Conservation (phyloP, 169 alveolate genomes). For the Cryptosporidium sp. region DNA sequence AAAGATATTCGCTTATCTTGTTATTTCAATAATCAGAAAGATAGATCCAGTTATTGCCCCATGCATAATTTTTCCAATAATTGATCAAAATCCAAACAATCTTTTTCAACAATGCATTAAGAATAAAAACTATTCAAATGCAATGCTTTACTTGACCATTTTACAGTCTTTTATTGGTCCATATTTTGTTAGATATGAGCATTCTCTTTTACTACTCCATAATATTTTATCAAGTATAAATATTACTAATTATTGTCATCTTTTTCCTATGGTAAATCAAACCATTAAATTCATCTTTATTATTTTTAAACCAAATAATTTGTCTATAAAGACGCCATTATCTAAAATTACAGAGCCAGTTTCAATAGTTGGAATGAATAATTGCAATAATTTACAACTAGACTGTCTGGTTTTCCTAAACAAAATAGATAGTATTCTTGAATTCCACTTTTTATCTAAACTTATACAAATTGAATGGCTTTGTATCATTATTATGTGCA, state of each 20-base stretch:
- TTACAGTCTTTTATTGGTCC: slow-evolving; percentile 62
- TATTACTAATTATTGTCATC: slow-evolving; percentile 11
- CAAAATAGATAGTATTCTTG: slow-evolving; percentile 37
- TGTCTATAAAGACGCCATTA: slow-evolving; percentile 38
- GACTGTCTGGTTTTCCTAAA: neutral
- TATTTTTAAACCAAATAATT: slow-evolving; percentile 24
- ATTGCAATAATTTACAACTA: neutral
- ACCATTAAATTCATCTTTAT: slow-evolving; percentile 41
- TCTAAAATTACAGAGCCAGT: neutral
- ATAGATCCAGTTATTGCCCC: slow-evolving; percentile 55
- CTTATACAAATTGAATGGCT: slow-evolving; percentile 54
- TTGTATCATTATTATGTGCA: slow-evolving; percentile 20
- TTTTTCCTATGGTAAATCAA: neutral
- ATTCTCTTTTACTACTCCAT: slow-evolving; percentile 17
- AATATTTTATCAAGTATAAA: neutral
- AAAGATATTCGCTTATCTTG: slow-evolving; percentile 3
- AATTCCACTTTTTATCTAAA: slow-evolving; percentile 22
- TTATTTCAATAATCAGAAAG: slow-evolving; percentile 29
- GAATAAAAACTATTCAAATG: slow-evolving; percentile 6
- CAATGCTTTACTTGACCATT: slow-evolving; percentile 42
- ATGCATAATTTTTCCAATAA: slow-evolving; percentile 45
- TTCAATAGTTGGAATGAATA: slow-evolving; percentile 1
- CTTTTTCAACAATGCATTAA: slow-evolving; percentile 8
- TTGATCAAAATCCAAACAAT: slow-evolving; percentile 13
- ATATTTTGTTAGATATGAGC: slow-evolving; percentile 26